Conservation (phyloP, 1,284 basidiomycete genomes). For the Papiliotrema terrestris region DNA sequence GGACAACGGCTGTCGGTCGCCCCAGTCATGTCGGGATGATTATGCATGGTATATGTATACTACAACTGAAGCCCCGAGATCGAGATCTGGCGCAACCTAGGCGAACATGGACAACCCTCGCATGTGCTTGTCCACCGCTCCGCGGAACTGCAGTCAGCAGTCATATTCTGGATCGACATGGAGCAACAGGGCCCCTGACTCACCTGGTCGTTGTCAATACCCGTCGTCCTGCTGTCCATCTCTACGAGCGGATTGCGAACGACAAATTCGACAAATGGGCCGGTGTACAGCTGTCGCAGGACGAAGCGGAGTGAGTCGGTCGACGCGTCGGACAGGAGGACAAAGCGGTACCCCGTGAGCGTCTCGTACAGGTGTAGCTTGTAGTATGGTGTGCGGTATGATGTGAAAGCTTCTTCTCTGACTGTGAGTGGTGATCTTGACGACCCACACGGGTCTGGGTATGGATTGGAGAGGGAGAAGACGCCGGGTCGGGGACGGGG, state of each 20-base stretch:
- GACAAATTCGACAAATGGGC: slow-evolving; percentile 89
- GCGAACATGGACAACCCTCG: slow-evolving; percentile 47
- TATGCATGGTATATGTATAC: neutral
- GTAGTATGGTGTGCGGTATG: slow-evolving; percentile 88
- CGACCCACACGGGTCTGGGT: neutral
- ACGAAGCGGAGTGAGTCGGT: slow-evolving; percentile 77
- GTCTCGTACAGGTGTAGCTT: slow-evolving; percentile 93
- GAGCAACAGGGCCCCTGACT: slow-evolving; percentile 7
- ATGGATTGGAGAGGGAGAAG: neutral
- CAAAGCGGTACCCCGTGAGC: slow-evolving; percentile 87
- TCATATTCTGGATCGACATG: neutral
- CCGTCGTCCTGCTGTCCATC: slow-evolving; percentile 74
- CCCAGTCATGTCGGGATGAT: too few species aligned
- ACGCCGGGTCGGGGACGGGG: neutral
- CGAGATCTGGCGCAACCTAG: neutral
- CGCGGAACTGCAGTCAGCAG: slow-evolving; percentile 61
- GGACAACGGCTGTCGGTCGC: too few species aligned
- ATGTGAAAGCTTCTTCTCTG: slow-evolving; percentile 86
- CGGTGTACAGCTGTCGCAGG: slow-evolving; percentile 83
- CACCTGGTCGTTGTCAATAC: slow-evolving; percentile 76
- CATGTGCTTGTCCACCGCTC: slow-evolving; percentile 73
- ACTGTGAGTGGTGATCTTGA: neutral
- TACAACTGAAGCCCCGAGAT: neutral
- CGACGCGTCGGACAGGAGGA: slow-evolving; percentile 84
- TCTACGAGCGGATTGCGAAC: slow-evolving; percentile 82